Evolutionary conservation across 2,329 filamentous ascomycete species (phyloP), one percentile per base, ranked within the genome.

Genomic region (Xenosphaeropsis pyriputrescens): DNA sequence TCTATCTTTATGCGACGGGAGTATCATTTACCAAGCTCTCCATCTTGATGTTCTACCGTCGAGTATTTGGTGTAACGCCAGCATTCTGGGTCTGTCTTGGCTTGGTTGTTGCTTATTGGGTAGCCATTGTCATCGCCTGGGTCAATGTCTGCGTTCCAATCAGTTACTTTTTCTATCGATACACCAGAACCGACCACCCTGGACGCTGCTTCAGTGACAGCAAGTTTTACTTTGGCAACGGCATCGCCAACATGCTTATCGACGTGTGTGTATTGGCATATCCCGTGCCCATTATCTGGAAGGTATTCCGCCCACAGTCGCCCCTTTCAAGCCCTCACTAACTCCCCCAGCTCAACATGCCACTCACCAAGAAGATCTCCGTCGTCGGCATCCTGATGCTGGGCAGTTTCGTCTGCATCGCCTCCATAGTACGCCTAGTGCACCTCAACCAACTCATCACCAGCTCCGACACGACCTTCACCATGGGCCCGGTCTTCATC

Each of bases 41-140:
- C 18, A 55, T 57, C 14, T 33, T 57, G 6, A 36, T 56, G 15
- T 52, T 56, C 40, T 57, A 57, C 33, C 48, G 48, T 16, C 51
- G 53, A 8, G 40, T 57, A 7, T 57, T 57, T 37, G 45, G 53
- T 18, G 43, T 52, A n/a, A 48, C 45, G 4, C 45, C 44, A n/a
- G 39, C 47, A 34, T 47, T 52, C 30, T 45, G 49, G 13, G 41
- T 50, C 18, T 43, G 45, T 13, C 41, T 53, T 15, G 47, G 40
- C 34, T 43, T 56, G n/a, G 46, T 47, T 7, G 14, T 46, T 7
- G 43, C 43, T 15, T 56, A 57, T 32, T 45, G 49, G 4, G 26
- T 57, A 12, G 41, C 47, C 0, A 50, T 55, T 31, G 47, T 39
- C 43, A 32, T 43, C 9, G 43, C 47, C 31, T 47, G 47, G 34